A percentile compares a stretch with the other conserved stretches of the same genome.
Evolutionary conservation across 805 yeast genomes (phyloP).

Genomic region (Cyberlindnera sargentensis): DNA sequence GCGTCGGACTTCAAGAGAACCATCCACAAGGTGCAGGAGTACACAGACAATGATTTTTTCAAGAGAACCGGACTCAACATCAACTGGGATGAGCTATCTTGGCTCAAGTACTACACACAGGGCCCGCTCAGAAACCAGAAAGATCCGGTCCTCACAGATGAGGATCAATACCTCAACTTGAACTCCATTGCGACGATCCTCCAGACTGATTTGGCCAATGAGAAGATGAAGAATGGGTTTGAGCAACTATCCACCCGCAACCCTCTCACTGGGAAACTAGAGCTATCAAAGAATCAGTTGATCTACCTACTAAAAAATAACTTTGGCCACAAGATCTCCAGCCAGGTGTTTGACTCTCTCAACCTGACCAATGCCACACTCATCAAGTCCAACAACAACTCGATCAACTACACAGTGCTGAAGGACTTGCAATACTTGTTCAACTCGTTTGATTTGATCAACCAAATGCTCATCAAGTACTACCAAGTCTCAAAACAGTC

Average conservation of each 20-base stretch:
- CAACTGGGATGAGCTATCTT: conserved; percentile 28
- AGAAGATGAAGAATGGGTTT: conserved; percentile 23
- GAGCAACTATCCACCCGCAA: conserved; percentile 26
- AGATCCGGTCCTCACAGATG: background rate
- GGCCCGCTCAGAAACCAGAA: conserved; percentile 7
- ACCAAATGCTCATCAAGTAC: conserved; percentile 31
- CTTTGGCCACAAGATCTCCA: conserved; percentile 33
- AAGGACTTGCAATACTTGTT: conserved; percentile 33
- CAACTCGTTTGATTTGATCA: conserved; percentile 33
- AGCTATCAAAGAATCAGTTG: conserved; percentile 31
- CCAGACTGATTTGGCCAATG: conserved; percentile 34
- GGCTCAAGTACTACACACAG: conserved; percentile 14
- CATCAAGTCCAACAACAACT: conserved; percentile 21
- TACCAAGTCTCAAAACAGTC: conserved; percentile 13
- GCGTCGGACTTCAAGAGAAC: conserved; percentile 26
- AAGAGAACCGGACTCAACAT: conserved; percentile 26
- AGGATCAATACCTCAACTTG: conserved; percentile 27
- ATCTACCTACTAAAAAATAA: conserved; percentile 26
- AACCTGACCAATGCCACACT: conserved; percentile 13
- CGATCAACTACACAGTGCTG: conserved; percentile 26
- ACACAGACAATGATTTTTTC: conserved; percentile 25
- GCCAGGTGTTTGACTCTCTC: conserved; percentile 28
- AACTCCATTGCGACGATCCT: conserved; percentile 34
- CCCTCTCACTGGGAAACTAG: conserved; percentile 22
- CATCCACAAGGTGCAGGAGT: conserved; percentile 26